Percentiles rank a stretch among this genome's conserved stretches.
Evolutionary conservation across 768 basidiomycete species (phyloP).

Genomic region (Tricholoma flavovirens): DNA sequence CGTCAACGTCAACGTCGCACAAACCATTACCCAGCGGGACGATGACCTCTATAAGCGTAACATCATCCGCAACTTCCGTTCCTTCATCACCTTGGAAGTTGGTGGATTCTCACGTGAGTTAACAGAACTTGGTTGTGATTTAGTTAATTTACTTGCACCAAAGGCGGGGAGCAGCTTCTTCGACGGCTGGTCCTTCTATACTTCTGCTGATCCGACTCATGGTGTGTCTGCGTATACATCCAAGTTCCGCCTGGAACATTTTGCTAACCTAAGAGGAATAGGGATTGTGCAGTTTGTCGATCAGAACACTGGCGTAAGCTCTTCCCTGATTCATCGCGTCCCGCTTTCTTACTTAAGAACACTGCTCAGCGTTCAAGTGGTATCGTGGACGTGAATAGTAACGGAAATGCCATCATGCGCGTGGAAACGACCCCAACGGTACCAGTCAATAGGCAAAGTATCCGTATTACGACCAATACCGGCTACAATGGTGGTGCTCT

Average conservation of each 20-base stretch:
- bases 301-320: constrained; percentile 50
- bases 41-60: constrained; percentile 13
- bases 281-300: constrained; percentile 61
- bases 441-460: constrained; percentile 60
- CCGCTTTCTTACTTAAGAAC: constrained; percentile 1
- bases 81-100: constrained; percentile 55
- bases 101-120: constrained; percentile 50
- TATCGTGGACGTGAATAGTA: constrained; percentile 59
- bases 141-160: constrained; percentile 9
- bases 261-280: constrained; percentile 3
- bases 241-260: background rate
- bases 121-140: background rate
- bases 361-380: constrained; percentile 42
- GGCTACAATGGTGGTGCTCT: constrained; percentile 56
- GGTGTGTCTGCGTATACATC: constrained; percentile 31
- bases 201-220: constrained; percentile 66
- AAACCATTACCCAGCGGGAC: constrained; percentile 13
- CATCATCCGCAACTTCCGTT: constrained; percentile 17
- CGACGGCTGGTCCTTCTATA: constrained; percentile 74
- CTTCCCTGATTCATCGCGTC: background rate
- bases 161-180: constrained; percentile 73
- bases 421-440: constrained; percentile 81
- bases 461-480: constrained; percentile 67
- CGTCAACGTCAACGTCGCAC: constrained; percentile 15
- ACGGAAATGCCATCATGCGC: constrained; percentile 80